These are phyloP conservation scores for Arxiozyma heterogenica DNA, from an alignment of 1,139 yeast genomes.

Conservation along the genomic window DNA sequence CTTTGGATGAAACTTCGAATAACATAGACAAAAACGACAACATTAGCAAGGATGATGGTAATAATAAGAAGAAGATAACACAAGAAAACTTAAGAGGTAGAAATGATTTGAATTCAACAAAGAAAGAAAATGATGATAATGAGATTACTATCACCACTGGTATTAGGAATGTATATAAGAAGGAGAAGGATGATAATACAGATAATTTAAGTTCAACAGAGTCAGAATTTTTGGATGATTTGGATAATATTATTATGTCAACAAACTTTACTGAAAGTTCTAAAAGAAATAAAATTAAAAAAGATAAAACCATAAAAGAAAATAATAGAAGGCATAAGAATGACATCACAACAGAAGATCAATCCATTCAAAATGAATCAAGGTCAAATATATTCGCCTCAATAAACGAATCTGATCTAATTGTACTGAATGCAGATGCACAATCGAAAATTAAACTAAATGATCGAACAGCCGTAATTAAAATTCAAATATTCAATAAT, in stretches of 20 bases:
- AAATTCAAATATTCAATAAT: not conserved
- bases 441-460: not conserved
- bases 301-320: not conserved
- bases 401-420: not conserved
- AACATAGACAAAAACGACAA: not conserved
- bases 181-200: not conserved
- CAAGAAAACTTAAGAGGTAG: too few species aligned
- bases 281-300: not conserved
- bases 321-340: not conserved
- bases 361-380: not conserved
- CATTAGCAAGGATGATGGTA: too few species aligned
- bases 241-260: conserved; percentile 2
- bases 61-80: too few species aligned
- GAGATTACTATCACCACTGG: not conserved
- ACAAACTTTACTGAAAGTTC: not conserved
- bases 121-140: not conserved
- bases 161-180: not conserved
- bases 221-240: conserved; percentile 1
- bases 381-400: not conserved
- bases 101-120: not conserved
- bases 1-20: not conserved
- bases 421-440: not conserved
- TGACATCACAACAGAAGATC: not conserved
- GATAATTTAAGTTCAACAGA: not conserved
- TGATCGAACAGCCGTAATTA: not conserved